Percentiles rank a stretch among this genome's conserved stretches.
These are phyloP conservation scores for Pythium volutum DNA, from an alignment of 352 stramenopile genomes.

Conservation along the genomic window DNA sequence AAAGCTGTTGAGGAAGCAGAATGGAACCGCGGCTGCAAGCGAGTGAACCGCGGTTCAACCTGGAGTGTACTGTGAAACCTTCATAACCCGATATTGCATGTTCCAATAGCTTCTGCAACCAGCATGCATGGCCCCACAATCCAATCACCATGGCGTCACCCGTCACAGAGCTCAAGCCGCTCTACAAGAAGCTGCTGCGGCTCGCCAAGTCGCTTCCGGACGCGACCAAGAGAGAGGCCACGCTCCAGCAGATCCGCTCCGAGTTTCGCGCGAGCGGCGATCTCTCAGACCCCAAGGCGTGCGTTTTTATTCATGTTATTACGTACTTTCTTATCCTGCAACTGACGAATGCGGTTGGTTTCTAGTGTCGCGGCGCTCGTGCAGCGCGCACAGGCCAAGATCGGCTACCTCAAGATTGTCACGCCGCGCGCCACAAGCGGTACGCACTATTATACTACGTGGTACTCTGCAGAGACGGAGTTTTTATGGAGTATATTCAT, in stretches of 20 bases:
- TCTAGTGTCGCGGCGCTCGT: conserved; percentile 61
- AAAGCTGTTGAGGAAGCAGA: background rate
- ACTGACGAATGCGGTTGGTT: background rate
- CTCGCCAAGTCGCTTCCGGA: conserved; percentile 73
- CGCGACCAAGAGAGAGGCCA: conserved; percentile 52
- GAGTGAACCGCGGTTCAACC: conserved; percentile 3
- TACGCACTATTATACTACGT: too few relatives aligned
- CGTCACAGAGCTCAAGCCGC: conserved; percentile 44
- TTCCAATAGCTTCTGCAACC: background rate
- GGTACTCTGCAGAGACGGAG: too few relatives aligned
- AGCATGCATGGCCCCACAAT: background rate
- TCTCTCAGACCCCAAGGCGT: conserved; percentile 64
- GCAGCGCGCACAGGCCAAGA: conserved; percentile 76
- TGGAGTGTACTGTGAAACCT: conserved; percentile 2
- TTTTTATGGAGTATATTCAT: background rate
- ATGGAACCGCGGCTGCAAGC: conserved; percentile 1
- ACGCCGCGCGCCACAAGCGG: conserved; percentile 58
- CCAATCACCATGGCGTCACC: conserved; percentile 26
- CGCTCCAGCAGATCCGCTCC: conserved; percentile 65
- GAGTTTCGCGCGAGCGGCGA: conserved; percentile 72
- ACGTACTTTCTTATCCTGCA: background rate
- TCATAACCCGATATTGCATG: conserved; percentile 6
- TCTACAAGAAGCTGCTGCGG: conserved; percentile 86
- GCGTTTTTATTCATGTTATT: conserved; percentile 22
- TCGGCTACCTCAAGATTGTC: conserved; percentile 86